These are phyloP conservation scores for Trametes elegans DNA, from an alignment of 768 basidiomycete species.

Conservation along the genomic window DNA sequence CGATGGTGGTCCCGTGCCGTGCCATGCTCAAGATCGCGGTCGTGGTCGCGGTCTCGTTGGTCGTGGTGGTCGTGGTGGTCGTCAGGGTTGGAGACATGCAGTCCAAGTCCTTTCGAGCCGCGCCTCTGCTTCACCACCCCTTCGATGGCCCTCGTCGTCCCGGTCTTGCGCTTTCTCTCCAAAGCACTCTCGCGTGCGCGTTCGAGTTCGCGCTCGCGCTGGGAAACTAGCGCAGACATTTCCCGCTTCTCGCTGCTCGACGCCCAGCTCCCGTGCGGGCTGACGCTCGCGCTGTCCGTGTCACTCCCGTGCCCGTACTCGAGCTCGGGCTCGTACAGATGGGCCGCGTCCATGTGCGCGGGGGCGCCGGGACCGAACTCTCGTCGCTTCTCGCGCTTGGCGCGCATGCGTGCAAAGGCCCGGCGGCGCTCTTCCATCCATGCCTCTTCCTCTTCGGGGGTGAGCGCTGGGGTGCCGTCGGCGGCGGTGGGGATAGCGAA, in stretches of 20 bases:
- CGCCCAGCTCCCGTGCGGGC: conserved; percentile 18
- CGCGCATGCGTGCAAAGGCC: conserved; percentile 35
- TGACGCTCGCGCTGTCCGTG: conserved; percentile 18
- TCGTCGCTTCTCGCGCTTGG: conserved; percentile 29
- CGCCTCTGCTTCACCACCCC: conserved; percentile 4
- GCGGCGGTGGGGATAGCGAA: conserved; percentile 11
- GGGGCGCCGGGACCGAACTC: conserved; percentile 6
- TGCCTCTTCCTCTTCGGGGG: conserved; percentile 29
- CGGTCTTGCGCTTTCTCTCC: neutral
- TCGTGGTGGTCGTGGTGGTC: neutral
- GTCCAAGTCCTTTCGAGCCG: conserved; percentile 10
- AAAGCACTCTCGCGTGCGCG: no score
- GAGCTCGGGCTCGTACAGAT: conserved; percentile 15
- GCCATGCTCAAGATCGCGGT: neutral
- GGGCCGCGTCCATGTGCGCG: neutral
- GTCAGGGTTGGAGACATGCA: conserved; percentile 25
- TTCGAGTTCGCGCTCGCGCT: neutral
- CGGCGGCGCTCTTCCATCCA: conserved; percentile 39
- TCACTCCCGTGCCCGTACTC: conserved; percentile 15
- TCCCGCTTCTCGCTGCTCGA: conserved; percentile 16
- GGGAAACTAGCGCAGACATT: neutral
- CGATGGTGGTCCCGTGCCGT: neutral
- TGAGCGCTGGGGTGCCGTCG: conserved; percentile 3
- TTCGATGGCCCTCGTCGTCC: neutral
- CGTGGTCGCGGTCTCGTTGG: neutral